Evolutionary conservation across 768 basidiomycete genomes (phyloP), one percentile per base, ranked within the genome.

Genomic region (Suillus spraguei): DNA sequence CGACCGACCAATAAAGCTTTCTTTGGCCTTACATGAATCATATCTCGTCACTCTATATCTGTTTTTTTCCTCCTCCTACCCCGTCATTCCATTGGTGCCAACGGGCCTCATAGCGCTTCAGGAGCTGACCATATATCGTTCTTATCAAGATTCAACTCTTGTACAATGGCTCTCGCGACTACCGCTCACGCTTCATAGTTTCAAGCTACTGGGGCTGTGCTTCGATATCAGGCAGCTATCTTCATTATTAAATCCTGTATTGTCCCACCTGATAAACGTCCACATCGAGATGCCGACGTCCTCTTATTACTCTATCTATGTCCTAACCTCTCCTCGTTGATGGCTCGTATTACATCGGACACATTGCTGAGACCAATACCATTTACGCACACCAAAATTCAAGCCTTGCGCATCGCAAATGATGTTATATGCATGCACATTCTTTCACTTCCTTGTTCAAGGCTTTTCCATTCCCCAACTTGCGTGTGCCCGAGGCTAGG

Each of bases 321-420:
- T n/a, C 44, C 44, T 10, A n/a, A 46, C 44, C n/a, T 44, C 44
- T n/a, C 44, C 9, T 46, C 44, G 4, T 46, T 46, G 4, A 46
- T 1, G n/a, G 2, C 3, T 2, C 4, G 3, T 4, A 1, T 17
- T 17, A 7, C 2, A 7, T 14, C 5, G 13, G 13, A 11, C 28
- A 28, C 28, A 16, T 1, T 1, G 7, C 38, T 7, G 14, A 6
- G 5, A 16, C 7, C 4, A 11, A 0, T 5, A 2, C n/a, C 44
- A n/a, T n/a, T n/a, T 10, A n/a, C 44, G 10, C 44, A 46, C 9
- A n/a, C 20, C 44, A 46, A 46, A 10, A 3, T 46, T 10, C 44
- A n/a, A 46, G 10, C n/a, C 20, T n/a, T 46, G 0, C 9, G 0
- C 44, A n/a, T 47, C n/a, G 5, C 10, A 10, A 9, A n/a, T 8